Evolutionary conservation across 257 asterid genomes (phyloP), one percentile per base, ranked within the genome.

Genomic region (Primulina eburnea): DNA sequence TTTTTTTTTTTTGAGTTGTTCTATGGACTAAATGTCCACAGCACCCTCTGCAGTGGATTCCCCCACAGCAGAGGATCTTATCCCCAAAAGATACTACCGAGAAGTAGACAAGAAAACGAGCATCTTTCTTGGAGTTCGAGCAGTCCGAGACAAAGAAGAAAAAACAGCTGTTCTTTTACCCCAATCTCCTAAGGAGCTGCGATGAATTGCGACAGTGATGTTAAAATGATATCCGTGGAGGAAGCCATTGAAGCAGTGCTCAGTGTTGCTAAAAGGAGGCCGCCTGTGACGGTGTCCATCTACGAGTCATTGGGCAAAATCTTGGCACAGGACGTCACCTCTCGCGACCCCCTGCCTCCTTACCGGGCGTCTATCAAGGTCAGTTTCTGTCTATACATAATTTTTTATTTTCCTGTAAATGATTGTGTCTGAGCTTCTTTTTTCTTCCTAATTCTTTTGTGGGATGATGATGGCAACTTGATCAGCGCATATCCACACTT

Each of bases 361-460:
- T 93, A 89, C 67, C 96, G 92, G n/a, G 96, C 99, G 18, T 93
- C 99, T 57, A 69, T 89, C 75, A 93, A 89, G 97, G 99, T 93
- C 21, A 43, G 4, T 20, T 38, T 37, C 32, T 33, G 29, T 20
- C 7, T 62, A 60, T 9, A 56, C 4, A 28, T 6, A 20, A 8
- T 17, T 2, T 34, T 5, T 37, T 18, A 30, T 26, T 7, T 52
- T 21, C 47, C 47, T 28, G 40, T 52, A 11, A 10, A 37, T 10
- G 5, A 61, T 6, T 21, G 60, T 76, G 4, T 64, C 1, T 58
- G 68, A 60, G 9, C 34, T 10, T 37, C 29, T 67, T 58, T 38
- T 17, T 40, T 11, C 17, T 21, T 2, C n/a, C 26, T 8, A n/a
- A 67, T 1, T 38, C 11, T 26, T 21, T 55, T 18, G 43, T 20